Evolutionary conservation across 768 basidiomycete species (phyloP).

Genomic region (Mrakia hoshinonis): DNA sequence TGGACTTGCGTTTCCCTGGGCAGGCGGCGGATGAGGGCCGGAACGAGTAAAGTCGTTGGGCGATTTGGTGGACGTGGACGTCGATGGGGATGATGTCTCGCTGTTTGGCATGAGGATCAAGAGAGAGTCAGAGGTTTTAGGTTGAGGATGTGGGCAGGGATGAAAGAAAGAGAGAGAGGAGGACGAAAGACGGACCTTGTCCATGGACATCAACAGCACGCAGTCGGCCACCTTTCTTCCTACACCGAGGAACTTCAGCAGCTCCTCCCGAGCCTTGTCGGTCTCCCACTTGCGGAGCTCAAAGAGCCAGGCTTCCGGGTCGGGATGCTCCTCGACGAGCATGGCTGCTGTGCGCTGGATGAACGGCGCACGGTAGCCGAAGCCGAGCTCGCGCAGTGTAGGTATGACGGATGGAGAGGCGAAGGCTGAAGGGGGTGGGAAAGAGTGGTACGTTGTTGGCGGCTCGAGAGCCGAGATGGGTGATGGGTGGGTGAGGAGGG

Average conservation of each 20-base stretch:
- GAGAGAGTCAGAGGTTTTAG: neutral
- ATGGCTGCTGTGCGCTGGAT: conserved; percentile 47
- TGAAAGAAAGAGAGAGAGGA: conserved; percentile 12
- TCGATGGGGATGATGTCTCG: conserved; percentile 85
- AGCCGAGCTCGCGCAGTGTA: conserved; percentile 70
- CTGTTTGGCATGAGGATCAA: conserved; percentile 41
- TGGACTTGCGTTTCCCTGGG: conserved; percentile 44
- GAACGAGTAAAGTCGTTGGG: conserved; percentile 35
- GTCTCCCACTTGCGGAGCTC: conserved; percentile 25
- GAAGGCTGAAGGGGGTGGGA: conserved; percentile 68
- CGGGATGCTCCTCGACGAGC: conserved; percentile 29
- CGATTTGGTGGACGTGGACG: conserved; percentile 65
- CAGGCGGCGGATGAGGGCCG: conserved; percentile 51
- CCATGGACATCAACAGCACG: conserved; percentile 79
- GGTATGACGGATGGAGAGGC: conserved; percentile 52
- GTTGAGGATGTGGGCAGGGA: conserved; percentile 25
- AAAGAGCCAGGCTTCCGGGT: conserved; percentile 29
- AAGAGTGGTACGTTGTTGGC: conserved; percentile 58
- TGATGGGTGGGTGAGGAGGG: conserved; percentile 49
- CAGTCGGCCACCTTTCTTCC: conserved; percentile 97
- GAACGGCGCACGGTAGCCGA: conserved; percentile 89
- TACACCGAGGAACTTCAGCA: conserved; percentile 79
- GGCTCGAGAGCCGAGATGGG: conserved; percentile 15
- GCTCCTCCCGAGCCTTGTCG: conserved; percentile 51
- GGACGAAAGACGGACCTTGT: conserved; percentile 54